Evolutionary conservation across 2,329 filamentous ascomycete genomes (phyloP), one percentile per base, ranked within the genome.

Genomic region (Stemphylium beticola): DNA sequence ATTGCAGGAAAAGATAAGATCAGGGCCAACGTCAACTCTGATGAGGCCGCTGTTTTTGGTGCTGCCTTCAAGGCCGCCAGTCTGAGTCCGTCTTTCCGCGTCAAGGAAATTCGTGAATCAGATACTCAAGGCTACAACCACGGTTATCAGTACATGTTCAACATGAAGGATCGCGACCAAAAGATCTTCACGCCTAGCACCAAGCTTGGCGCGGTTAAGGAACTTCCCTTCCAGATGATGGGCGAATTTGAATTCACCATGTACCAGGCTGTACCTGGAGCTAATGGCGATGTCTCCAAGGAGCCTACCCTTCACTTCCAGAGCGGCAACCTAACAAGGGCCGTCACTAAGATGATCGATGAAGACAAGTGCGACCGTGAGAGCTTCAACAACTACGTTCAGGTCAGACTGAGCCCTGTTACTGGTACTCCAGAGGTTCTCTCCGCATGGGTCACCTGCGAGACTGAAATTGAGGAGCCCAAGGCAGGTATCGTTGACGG

Each of bases 41-140:
- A 99, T 69, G 95, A 99, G 78, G 90, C 95, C 20, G 95, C 95
- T 45, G 95, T 96, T 9, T 96, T 98, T 75, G 95, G 95, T 66
- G 93, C 95, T 50, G 93, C 90, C 24, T 98, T 99, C 83, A 91
- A 93, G 72, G 95, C 91, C 45, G 95, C 95, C 47, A 87, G 91
- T 65, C 83, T 99, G 54, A 97, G 92, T 77, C 92, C 93, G 36
- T 93, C 90, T 74, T 99, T 99, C 86, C 89, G 92, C 58, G 95
- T 99, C 72, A 99, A 98, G 83, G 95, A 98, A 72, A 99, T 99
- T 62, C 85, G 90, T 55, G 86, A 90, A 46, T 83, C 81, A n/a
- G 95, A 99, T 67, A 86, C 84, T 18, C 85, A 90, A 37, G 82
- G 83, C 38, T 97, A 95, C 73, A 81, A 87, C 2, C 84, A 89